These are phyloP conservation scores for Saccharomyces uvarum DNA, from an alignment of 1,139 yeast species.

Conservation along the genomic window DNA sequence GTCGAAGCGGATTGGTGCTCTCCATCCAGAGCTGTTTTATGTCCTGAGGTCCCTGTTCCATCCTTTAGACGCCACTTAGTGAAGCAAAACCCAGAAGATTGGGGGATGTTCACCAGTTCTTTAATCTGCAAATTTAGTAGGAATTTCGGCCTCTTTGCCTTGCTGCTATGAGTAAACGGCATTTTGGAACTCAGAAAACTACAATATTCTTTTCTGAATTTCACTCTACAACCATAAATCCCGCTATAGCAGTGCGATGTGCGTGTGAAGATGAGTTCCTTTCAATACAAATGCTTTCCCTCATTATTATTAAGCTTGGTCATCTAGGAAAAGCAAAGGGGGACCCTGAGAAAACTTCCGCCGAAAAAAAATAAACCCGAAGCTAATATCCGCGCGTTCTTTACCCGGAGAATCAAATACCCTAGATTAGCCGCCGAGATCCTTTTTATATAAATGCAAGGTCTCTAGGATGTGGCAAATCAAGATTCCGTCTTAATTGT, in stretches of 20 bases:
- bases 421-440: neutral
- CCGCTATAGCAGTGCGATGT: neutral
- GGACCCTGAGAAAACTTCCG: neutral
- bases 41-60: constrained; percentile 28
- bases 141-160: constrained; percentile 41
- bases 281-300: neutral
- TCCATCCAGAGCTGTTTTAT: constrained; percentile 15
- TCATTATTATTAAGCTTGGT: neutral
- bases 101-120: constrained; percentile 77
- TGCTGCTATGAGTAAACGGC: constrained; percentile 16
- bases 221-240: too few species aligned
- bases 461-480: neutral
- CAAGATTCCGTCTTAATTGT: neutral
- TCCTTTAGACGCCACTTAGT: constrained; percentile 53
- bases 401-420: neutral
- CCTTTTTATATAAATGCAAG: neutral
- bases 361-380: neutral
- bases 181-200: constrained; percentile 2
- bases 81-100: constrained; percentile 60
- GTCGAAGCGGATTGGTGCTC: constrained; percentile 22
- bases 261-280: neutral
- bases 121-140: constrained; percentile 51
- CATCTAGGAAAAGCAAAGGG: neutral
- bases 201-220: neutral
- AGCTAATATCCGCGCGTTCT: neutral